Evolutionary conservation across 805 yeast species (phyloP).

Genomic region (Candida suzukii): DNA sequence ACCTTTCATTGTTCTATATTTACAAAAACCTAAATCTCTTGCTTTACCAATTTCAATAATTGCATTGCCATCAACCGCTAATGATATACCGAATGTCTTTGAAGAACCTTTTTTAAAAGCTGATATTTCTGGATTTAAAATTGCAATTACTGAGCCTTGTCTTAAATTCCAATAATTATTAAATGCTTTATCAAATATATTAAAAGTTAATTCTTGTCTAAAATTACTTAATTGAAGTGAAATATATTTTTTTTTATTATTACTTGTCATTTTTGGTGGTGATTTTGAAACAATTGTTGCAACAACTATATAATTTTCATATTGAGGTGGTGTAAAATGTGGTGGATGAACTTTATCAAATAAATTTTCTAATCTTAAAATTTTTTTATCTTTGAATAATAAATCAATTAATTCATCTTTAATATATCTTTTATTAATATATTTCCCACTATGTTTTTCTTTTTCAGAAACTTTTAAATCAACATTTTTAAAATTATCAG

Average conservation of each 20-base stretch:
- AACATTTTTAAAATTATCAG: conserved; percentile 18
- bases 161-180: conserved; percentile 65
- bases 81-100: conserved; percentile 44
- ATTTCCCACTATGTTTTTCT: conserved; percentile 40
- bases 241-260: conserved; percentile 41
- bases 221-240: conserved; percentile 65
- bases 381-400: conserved; percentile 41
- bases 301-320: conserved; percentile 72
- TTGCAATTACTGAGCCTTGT: conserved; percentile 66
- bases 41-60: conserved; percentile 71
- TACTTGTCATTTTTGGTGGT: conserved; percentile 38
- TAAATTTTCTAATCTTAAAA: conserved; percentile 51
- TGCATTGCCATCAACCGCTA: conserved; percentile 43
- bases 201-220: conserved; percentile 47
- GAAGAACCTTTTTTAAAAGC: conserved; percentile 23
- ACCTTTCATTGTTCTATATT: conserved; percentile 38
- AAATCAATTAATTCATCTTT: conserved; percentile 25
- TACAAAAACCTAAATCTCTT: conserved; percentile 63
- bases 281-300: conserved; percentile 62
- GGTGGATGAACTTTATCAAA: conserved; percentile 67
- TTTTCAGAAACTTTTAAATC: conserved; percentile 28
- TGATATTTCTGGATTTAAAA: conserved; percentile 67
- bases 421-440: conserved; percentile 41
- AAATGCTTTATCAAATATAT: conserved; percentile 62
- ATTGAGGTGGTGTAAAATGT: conserved; percentile 56